These are phyloP conservation scores for Telopea speciosissima DNA, from an alignment of 177 flowering plant genomes.

Conservation along the genomic window DNA sequence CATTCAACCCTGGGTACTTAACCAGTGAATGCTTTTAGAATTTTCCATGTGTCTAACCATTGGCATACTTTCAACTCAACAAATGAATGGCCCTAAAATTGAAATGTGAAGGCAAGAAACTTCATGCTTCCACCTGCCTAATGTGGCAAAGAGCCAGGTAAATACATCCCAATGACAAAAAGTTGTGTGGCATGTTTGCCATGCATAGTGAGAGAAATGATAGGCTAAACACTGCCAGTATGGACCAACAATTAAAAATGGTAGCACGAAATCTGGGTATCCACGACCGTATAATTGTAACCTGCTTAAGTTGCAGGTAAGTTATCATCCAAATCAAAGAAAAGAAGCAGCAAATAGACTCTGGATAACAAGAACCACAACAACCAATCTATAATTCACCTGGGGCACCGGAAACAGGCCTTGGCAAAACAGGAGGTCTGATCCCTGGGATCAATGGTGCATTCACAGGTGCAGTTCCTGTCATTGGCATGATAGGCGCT, in stretches of 20 bases:
- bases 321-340: neutral
- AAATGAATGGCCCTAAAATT: too few species aligned
- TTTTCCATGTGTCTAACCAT: too few species aligned
- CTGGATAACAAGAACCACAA: neutral
- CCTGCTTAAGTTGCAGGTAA: neutral
- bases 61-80: too few species aligned
- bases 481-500: constrained; percentile 44
- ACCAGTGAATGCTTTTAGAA: too few species aligned
- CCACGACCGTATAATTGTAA: neutral
- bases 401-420: constrained; percentile 55
- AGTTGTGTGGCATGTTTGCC: neutral
- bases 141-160: neutral
- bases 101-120: neutral
- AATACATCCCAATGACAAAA: neutral
- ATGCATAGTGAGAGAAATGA: neutral
- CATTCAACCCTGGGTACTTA: too few species aligned
- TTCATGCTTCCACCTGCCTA: neutral
- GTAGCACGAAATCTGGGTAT: neutral
- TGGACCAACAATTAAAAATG: neutral
- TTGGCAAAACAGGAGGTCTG: constrained; percentile 71
- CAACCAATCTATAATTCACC: constrained; percentile 26
- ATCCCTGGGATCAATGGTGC: constrained; percentile 45
- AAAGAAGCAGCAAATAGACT: neutral
- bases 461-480: constrained; percentile 25
- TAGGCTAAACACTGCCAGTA: neutral